Evolutionary conservation across 139 green algal genomes (phyloP).

Genomic region (Volvox africanus): DNA sequence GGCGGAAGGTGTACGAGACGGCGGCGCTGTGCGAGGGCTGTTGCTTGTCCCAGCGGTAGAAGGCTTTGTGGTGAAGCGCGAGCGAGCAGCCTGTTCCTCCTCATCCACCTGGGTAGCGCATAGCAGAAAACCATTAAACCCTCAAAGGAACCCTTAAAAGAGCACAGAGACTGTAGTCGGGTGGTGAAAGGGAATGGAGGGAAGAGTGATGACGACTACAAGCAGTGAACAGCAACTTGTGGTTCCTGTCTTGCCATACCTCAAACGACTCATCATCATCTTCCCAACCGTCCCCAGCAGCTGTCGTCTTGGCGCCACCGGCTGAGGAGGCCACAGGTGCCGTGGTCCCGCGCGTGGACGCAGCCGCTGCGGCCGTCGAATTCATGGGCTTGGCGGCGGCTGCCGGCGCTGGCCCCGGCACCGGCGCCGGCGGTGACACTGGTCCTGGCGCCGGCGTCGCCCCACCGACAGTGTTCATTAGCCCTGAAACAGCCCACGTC

Average conservation of each 20-base stretch:
- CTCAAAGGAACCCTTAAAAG: no score
- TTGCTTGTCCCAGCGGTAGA: background rate
- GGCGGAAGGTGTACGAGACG: background rate
- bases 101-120: slow-evolving; percentile 4
- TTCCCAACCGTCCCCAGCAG: slow-evolving; percentile 42
- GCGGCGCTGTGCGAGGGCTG: background rate
- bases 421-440: background rate
- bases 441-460: background rate
- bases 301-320: background rate
- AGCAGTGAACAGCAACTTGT: no score
- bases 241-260: slow-evolving; percentile 15
- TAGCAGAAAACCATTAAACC: no score
- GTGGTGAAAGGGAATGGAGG: no score
- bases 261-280: slow-evolving; percentile 46
- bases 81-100: background rate
- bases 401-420: background rate
- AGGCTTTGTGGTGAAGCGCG: slow-evolving; percentile 14
- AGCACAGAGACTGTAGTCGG: no score
- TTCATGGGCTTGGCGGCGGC: background rate
- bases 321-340: background rate
- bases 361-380: background rate
- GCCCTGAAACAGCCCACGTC: slow-evolving; percentile 60
- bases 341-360: background rate
- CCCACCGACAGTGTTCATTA: slow-evolving; percentile 45
- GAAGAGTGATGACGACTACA: no score